Percentiles rank a stretch among this genome's conserved stretches.
These are phyloP conservation scores for Camelina sativa DNA, from an alignment of 345 rosid genomes.

Conservation along the genomic window DNA sequence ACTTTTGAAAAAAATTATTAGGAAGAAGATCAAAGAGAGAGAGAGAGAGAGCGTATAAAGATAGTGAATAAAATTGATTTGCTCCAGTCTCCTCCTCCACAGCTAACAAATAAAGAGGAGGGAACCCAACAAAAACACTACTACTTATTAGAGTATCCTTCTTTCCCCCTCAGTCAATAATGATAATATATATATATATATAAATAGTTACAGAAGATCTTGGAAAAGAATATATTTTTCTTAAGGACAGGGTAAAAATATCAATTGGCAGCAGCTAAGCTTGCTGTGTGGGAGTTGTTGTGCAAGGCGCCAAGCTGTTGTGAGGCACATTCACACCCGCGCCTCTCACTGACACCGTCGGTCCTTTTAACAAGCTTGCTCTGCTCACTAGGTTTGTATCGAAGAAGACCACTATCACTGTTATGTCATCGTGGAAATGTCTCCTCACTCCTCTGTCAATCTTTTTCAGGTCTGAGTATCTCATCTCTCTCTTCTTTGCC, in stretches of 20 bases:
- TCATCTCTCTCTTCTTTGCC: slow-evolving; percentile 94
- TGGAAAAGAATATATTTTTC: not conserved
- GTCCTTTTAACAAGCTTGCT: slow-evolving; percentile 52
- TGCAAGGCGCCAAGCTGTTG: slow-evolving; percentile 64
- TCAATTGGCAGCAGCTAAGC: too few species aligned
- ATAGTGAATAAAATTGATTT: not conserved
- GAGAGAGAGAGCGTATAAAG: not conserved
- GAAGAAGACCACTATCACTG: slow-evolving; percentile 80
- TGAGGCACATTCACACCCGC: slow-evolving; percentile 68
- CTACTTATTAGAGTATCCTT: not conserved
- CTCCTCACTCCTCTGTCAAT: slow-evolving; percentile 91
- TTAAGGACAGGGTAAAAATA: not conserved
- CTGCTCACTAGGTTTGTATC: slow-evolving; percentile 68
- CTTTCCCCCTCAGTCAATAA: not conserved
- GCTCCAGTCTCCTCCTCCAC: not conserved
- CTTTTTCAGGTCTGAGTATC: slow-evolving; percentile 94
- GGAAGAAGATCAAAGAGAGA: too few species aligned
- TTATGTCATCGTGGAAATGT: slow-evolving; percentile 95
- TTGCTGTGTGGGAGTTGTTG: slow-evolving; percentile 47
- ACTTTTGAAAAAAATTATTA: too few species aligned
- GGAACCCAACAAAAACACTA: slow-evolving; percentile 11
- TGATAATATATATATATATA: slow-evolving; percentile 7
- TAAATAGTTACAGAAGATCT: slow-evolving; percentile 19
- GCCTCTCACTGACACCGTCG: slow-evolving; percentile 64
- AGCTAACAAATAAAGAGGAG: slow-evolving; percentile 3